Evolutionary conservation across 768 basidiomycete genomes (phyloP), one percentile per base, ranked within the genome.

Genomic region (Russula sp.): DNA sequence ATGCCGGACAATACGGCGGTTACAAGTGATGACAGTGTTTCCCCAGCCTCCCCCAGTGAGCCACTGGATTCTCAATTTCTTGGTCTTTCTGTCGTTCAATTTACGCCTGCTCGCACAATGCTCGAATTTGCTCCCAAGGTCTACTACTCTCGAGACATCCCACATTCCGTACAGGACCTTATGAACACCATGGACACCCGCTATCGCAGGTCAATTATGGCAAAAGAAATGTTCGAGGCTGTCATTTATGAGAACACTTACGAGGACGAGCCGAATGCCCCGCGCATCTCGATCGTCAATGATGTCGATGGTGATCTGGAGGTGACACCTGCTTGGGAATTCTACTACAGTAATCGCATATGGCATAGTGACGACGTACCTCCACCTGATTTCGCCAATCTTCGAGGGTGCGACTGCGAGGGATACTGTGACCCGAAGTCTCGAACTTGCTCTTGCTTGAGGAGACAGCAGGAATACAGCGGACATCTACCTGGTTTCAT

Each of bases 311-410:
- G 78, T 9, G 66, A 59, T 22, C 39, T 50, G 53, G 87, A 88
- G 64, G 77, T 83, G 10, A 82, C 86, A 22, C 93, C 94, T 0
- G 82, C 82, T 31, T 92, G 89, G 83, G 93, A 96, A 69, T 97
- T 94, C 69, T 78, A 86, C 64, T 96, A 96, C 71, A 85, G 89
- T 11, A 94, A 96, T 72, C 75, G 82, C 57, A 84, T 94, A 78
- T 88, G 89, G 80, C 84, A 86, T 63, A 83, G 82, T 2, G 79
- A 84, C 13, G 83, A 77, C 5, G 87, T 94, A 2, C 84, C 86
- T 0, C 79, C 79, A 11, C 87, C 91, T 1, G 84, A 89, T 65
- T 69, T 81, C 20, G 73, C 75, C 39, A 77, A 77, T 31, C 73
- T 93, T 50, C 69, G 78, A 32, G 83, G 91, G 2, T 97, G 94